Evolutionary conservation across 2,329 filamentous ascomycete genomes (phyloP).

Genomic region (Hymenoscyphus fructigenus): DNA sequence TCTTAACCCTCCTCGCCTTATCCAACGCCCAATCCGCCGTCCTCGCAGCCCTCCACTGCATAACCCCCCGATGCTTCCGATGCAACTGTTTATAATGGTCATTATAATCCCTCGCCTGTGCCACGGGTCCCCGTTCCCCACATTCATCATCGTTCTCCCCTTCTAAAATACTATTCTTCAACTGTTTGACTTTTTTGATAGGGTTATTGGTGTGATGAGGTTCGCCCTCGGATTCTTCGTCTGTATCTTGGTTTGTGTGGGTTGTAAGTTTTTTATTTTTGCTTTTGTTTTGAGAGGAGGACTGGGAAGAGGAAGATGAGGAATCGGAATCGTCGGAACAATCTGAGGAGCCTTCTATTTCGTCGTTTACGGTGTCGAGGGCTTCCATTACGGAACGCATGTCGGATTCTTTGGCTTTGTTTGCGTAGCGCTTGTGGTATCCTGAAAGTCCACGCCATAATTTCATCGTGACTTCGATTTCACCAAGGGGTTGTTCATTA

Average conservation of each 20-base stretch:
- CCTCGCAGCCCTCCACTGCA: slow-evolving; percentile 65
- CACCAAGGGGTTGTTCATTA: slow-evolving; percentile 54
- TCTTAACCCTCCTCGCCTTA: slow-evolving; percentile 52
- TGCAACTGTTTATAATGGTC: slow-evolving; percentile 59
- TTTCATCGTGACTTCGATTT: slow-evolving; percentile 55
- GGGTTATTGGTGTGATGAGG: slow-evolving; percentile 19
- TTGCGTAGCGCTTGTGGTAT: slow-evolving; percentile 53
- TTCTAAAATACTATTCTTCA: slow-evolving; percentile 34
- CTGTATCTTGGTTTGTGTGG: slow-evolving; percentile 3
- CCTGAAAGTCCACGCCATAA: slow-evolving; percentile 55
- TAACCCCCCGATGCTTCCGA: slow-evolving; percentile 64
- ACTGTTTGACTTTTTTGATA: slow-evolving; percentile 21
- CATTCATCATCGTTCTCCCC: slow-evolving; percentile 44
- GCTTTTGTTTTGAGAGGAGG: slow-evolving; percentile 12
- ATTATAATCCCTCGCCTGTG: slow-evolving; percentile 60
- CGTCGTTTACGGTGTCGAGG: slow-evolving; percentile 59
- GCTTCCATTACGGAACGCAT: slow-evolving; percentile 63
- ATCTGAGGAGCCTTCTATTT: slow-evolving; percentile 38
- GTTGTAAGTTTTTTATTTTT: background rate
- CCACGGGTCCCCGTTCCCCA: slow-evolving; percentile 46
- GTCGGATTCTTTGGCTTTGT: slow-evolving; percentile 50
- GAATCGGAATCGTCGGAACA: slow-evolving; percentile 10
- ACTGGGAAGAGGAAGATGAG: slow-evolving; percentile 8
- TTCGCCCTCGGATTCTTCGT: background rate
- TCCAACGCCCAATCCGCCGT: slow-evolving; percentile 59